Evolutionary conservation across 352 stramenopile genomes (phyloP).

Genomic region (Chrysophaeum taylorii): DNA sequence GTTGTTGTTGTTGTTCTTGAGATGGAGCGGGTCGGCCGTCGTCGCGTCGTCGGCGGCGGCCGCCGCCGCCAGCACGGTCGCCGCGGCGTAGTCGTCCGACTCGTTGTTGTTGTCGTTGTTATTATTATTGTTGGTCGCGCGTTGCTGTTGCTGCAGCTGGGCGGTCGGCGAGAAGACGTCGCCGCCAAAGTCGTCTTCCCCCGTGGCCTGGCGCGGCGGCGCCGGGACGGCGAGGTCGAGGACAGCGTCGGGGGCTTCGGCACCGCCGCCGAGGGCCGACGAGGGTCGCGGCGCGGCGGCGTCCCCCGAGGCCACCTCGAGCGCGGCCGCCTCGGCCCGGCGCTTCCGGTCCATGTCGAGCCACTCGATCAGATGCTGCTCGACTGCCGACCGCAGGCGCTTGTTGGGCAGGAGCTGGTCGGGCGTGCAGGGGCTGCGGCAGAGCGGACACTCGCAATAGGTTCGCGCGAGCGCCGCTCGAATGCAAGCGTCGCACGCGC

Average conservation of each 20-base stretch:
- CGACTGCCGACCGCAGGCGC: not conserved
- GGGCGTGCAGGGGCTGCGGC: not conserved
- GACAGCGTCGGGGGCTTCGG: no score
- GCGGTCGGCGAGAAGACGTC: not conserved
- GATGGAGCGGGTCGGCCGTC: no score
- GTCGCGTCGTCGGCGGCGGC: no score
- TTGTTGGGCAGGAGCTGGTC: not conserved
- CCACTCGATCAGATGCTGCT: not conserved
- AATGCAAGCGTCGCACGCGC: not conserved
- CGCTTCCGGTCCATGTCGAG: not conserved
- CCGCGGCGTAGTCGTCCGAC: no score
- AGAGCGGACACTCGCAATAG: not conserved
- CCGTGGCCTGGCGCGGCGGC: not conserved
- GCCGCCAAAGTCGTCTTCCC: constrained; percentile 1
- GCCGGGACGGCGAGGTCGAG: not conserved
- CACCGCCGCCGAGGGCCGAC: no score
- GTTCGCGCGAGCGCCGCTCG: not conserved
- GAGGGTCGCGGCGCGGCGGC: no score
- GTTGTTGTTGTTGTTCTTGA: no score
- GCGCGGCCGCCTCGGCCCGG: not conserved
- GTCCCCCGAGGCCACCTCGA: not conserved
- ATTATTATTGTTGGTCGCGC: no score
- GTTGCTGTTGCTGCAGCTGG: not conserved
- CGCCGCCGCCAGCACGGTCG: no score
- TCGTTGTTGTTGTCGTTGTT: no score